Base-by-base conservation (phyloP, 495 filamentous ascomycete species). In the Rhizodiscina lignyota region DNA sequence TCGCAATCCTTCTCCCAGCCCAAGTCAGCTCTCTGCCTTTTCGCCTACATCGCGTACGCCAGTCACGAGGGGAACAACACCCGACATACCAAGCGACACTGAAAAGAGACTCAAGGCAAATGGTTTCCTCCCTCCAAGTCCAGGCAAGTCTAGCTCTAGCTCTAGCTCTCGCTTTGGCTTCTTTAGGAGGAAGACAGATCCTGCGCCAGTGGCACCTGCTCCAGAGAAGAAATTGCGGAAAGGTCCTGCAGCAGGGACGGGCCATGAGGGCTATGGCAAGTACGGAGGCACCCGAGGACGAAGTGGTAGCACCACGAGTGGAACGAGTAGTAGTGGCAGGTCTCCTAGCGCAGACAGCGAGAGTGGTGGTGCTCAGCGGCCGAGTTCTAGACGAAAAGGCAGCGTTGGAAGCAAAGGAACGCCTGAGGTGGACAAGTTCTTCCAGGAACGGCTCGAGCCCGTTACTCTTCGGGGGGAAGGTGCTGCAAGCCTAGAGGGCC, bases 241-340 rank as follows among this genome's bases (percentile, higher is more conserved):
- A 55, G 91, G 89, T 0, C 89, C 89, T 13, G 70, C 67, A 4
- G 89, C 89, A 20, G 91, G 89, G 22, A 99, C 91, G 21, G 89
- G 89, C 2, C 84, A 96, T 54, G 89, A 96, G 60, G 89, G 87
- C 30, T 96, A 96, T 52, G 83, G 85, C 5, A 78, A 71, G 49
- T 91, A 71, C 64, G 24, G 24, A 27, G 68, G 58, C 2, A 45
- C 61, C 6, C 64, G 69, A 32, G 68, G 75, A 22, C 66, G 74
- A 24, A 79, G 75, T 43, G 70, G 60, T 28, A 71, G 64, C 39
- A 50, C 61, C 18, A 56, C 59, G n/a, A 58, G 51, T 20, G 53
- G 48, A 34, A 51, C 54, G 21, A 51, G 50, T n/a, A 66, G 59
- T 32, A 59, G 54, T 19, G 59, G 60, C 30, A 59, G 72, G 19